Conservation (phyloP, 768 basidiomycete genomes). For the Botryobasidium botryosum region DNA sequence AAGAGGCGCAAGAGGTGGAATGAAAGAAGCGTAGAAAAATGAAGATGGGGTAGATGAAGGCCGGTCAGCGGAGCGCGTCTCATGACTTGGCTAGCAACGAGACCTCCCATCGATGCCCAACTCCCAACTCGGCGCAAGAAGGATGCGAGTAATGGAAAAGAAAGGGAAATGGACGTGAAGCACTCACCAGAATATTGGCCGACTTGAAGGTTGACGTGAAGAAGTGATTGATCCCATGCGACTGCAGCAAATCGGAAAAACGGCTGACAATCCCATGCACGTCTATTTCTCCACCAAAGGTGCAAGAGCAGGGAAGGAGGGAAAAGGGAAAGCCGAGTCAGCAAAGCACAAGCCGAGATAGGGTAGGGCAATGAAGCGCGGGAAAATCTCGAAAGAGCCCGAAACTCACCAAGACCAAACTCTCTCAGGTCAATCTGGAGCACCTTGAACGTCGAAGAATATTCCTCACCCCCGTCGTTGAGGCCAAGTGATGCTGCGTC, state of each 20-base stretch:
- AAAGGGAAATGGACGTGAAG: too few relatives aligned
- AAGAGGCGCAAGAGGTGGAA: too few relatives aligned
- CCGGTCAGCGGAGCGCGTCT: too few relatives aligned
- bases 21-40: too few relatives aligned
- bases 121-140: too few relatives aligned
- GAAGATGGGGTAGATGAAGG: too few relatives aligned
- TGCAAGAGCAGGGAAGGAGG: slow-evolving; percentile 5
- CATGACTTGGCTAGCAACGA: too few relatives aligned
- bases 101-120: too few relatives aligned
- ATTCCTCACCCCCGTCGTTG: slow-evolving; percentile 22
- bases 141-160: too few relatives aligned
- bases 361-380: too few relatives aligned
- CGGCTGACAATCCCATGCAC: slow-evolving; percentile 64
- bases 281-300: slow-evolving; percentile 25
- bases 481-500: background rate
- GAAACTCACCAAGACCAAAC: slow-evolving; percentile 47
- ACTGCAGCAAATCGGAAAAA: slow-evolving; percentile 55
- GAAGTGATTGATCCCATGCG: slow-evolving; percentile 65
- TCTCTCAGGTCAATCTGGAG: slow-evolving; percentile 58
- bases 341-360: too few relatives aligned
- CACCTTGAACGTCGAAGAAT: slow-evolving; percentile 30
- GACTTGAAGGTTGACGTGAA: slow-evolving; percentile 74
- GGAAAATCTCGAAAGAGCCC: too few relatives aligned
- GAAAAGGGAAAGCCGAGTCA: slow-evolving; percentile 1
- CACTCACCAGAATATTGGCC: slow-evolving; percentile 62